Base-by-base conservation (phyloP, 495 filamentous ascomycete genomes). In the Neohortaea acidophila region DNA sequence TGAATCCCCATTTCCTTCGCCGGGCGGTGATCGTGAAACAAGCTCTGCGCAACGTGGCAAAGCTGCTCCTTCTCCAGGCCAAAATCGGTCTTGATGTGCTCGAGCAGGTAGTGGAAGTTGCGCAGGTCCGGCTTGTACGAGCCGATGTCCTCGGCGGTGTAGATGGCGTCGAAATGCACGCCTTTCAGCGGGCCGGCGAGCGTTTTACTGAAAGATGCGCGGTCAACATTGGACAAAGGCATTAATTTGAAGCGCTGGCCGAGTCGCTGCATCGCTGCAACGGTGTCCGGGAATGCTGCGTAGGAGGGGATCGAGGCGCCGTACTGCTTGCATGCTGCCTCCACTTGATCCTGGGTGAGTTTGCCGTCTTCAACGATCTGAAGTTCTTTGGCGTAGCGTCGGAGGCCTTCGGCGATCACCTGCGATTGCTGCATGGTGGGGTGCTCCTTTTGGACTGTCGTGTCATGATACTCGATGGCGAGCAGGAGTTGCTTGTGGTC, bases 71-170 rank as follows among this genome's bases (percentile, higher is more conserved):
- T 62, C 17, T 63, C 59, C 5, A 69, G 54, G 0, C 68, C 75
- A 42, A 81, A 69, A 6, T 69, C 65, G n/a, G 48, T 42, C 51
- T 68, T 55, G 13, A 71, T 64, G 8, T 67, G 61, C 11, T 42
- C 35, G 17, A 82, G 59, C 56, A 84, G 54, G 41, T 78, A 80
- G 36, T 64, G 54, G 47, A 87, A 92, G 46, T 84, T 85, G 22
- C 43, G 41, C 23, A 60, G 50, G 40, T 66, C 61, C 0, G 83
- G 83, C 61, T 87, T 89, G 54, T 87, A 89, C 6, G 59, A 63
- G 8, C 82, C 79, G 23, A 86, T 70, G 28, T 77, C 69, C 60
- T 85, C 65, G 7, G 82, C 82, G 12, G 81, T 84, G 54, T 77
- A 73, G 15, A 83, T 62, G 11, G 67, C 66, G 48, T 83, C 78